These are phyloP conservation scores for Vigna hirtella DNA, from an alignment of 306 rosid genomes.

Conservation along the genomic window DNA sequence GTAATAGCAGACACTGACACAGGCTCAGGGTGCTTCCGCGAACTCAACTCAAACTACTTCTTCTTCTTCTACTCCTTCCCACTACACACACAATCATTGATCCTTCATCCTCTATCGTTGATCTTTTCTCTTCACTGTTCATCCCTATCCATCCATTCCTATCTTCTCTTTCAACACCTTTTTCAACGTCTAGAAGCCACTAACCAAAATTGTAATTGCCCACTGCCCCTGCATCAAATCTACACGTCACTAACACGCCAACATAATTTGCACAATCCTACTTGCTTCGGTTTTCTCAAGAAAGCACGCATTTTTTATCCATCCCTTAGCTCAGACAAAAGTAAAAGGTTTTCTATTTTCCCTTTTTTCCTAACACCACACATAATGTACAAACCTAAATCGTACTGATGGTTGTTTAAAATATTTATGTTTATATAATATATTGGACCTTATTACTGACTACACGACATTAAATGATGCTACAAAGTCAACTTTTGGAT, in stretches of 20 bases:
- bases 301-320: no score
- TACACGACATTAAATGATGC: no score
- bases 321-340: no score
- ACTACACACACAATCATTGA: neutral
- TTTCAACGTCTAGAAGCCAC: slow-evolving; percentile 19
- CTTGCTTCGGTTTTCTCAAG: no score
- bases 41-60: neutral
- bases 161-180: neutral
- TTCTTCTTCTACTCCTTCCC: neutral
- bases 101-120: neutral
- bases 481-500: no score
- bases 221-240: slow-evolving; percentile 7
- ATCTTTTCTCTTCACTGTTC: neutral
- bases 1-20: neutral
- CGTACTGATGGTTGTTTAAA: no score
- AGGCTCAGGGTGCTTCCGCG: neutral
- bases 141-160: neutral
- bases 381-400: no score
- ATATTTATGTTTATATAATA: no score
- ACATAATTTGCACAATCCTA: neutral
- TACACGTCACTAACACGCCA: neutral
- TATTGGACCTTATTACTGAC: no score
- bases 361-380: no score
- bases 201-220: neutral
- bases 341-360: no score